phyloP scores from a whole-genome alignment of 306 rosid genomes.

The Vigna angularis region DNA sequence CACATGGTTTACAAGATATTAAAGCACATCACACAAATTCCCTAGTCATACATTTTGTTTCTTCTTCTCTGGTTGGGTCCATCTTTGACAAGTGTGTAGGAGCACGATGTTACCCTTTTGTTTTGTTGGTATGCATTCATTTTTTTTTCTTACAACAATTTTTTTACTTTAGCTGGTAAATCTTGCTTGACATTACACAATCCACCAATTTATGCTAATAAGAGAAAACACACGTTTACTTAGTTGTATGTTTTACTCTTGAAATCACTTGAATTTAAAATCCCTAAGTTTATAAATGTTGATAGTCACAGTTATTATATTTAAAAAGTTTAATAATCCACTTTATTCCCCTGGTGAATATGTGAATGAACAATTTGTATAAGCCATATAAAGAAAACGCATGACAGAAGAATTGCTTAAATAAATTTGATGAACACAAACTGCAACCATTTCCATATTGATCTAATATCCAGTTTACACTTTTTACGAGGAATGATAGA shows the following conservation, averaged over 20 bases:
- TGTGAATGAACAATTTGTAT: not conserved
- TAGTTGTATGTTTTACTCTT: not conserved
- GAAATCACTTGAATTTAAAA: slow-evolving; percentile 1
- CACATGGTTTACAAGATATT: not conserved
- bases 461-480: not conserved
- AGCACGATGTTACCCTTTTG: not conserved
- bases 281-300: not conserved
- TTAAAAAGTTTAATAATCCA: not conserved
- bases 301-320: not conserved
- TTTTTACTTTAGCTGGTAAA: not conserved
- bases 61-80: not conserved
- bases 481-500: not conserved
- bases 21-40: not conserved
- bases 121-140: not conserved
- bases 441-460: slow-evolving; percentile 14
- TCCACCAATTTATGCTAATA: not conserved
- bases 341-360: not conserved
- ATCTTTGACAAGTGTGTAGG: not conserved
- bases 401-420: not conserved
- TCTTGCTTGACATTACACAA: not conserved
- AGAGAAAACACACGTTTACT: not conserved
- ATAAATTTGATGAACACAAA: slow-evolving; percentile 1
- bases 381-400: not conserved
- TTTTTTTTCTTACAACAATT: not conserved
- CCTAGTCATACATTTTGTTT: not conserved